phyloP scores from a whole-genome alignment of 768 basidiomycete genomes.

The Mycena chlorophos region DNA sequence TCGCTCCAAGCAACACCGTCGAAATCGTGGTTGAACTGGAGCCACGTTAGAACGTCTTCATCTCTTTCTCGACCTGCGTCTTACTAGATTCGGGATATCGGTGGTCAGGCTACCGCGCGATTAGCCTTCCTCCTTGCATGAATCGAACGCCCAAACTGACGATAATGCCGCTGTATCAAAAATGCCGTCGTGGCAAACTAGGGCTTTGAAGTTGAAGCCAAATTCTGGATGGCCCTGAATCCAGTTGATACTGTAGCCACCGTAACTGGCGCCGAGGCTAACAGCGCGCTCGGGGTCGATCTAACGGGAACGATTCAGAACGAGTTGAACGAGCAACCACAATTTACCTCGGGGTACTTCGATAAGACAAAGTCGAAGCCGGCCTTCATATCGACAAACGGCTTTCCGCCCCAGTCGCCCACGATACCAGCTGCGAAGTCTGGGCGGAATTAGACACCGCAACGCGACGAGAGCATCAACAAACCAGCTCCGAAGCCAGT shows the following conservation, averaged over 20 bases:
- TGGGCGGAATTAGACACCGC: constrained; percentile 27
- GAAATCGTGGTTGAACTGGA: constrained; percentile 84
- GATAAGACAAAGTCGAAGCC: constrained; percentile 76
- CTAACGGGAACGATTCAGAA: constrained; percentile 33
- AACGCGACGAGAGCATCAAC: neutral
- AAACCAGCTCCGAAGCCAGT: constrained; percentile 89
- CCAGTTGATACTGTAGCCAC: constrained; percentile 92
- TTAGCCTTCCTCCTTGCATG: too few relatives aligned
- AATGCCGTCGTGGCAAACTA: constrained; percentile 91
- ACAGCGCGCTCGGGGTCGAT: constrained; percentile 70
- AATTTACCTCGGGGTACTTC: constrained; percentile 62
- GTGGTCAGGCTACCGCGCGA: constrained; percentile 67
- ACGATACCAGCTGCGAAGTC: constrained; percentile 80
- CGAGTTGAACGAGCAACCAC: neutral
- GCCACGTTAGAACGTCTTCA: neutral
- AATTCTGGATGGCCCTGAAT: constrained; percentile 92
- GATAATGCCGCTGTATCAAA: constrained; percentile 79
- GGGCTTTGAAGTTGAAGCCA: constrained; percentile 83
- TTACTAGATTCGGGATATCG: constrained; percentile 87
- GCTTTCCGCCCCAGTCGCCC: constrained; percentile 84
- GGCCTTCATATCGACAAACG: constrained; percentile 72
- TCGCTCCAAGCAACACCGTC: constrained; percentile 78
- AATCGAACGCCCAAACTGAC: neutral
- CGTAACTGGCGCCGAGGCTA: constrained; percentile 82
- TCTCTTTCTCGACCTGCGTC: constrained; percentile 26